phyloP scores from a whole-genome alignment of 108 stramenopile genomes.

The Epithemia pelagica region DNA sequence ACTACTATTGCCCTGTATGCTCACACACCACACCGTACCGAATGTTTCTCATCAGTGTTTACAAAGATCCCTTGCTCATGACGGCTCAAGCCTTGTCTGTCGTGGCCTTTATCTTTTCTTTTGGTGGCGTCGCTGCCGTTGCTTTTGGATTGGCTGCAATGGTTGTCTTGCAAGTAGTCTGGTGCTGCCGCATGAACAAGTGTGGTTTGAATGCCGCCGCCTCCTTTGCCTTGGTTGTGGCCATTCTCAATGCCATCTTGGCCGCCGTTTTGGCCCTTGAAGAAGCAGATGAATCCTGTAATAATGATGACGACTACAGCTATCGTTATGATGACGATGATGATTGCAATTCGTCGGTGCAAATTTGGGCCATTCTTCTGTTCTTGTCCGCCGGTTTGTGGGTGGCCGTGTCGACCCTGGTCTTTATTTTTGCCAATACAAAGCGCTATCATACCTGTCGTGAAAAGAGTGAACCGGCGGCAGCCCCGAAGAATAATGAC shows the following conservation, averaged over 20 bases:
- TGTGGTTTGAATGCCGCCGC: neutral
- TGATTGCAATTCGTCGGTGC: too few species aligned
- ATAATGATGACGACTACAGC: neutral
- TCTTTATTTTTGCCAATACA: neutral
- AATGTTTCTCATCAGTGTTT: neutral
- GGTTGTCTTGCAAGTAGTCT: neutral
- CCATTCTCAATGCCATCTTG: neutral
- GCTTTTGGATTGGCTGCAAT: neutral
- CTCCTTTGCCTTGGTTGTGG: neutral
- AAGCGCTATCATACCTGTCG: too few species aligned
- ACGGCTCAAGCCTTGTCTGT: neutral
- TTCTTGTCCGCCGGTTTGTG: neutral
- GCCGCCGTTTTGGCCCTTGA: neutral
- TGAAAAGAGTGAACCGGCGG: too few species aligned
- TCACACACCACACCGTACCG: too few species aligned
- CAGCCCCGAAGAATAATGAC: too few species aligned
- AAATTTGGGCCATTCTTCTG: neutral
- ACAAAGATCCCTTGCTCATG: neutral
- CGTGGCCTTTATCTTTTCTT: neutral
- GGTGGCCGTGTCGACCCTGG: neutral
- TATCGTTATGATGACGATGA: too few species aligned
- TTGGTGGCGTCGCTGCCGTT: neutral
- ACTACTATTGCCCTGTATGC: too few species aligned
- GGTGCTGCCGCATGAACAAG: conserved; percentile 1
- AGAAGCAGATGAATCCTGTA: neutral